These are phyloP conservation scores for Entomortierella lignicola DNA, from an alignment of 192 early-diverging fungal genomes.

Conservation along the genomic window DNA sequence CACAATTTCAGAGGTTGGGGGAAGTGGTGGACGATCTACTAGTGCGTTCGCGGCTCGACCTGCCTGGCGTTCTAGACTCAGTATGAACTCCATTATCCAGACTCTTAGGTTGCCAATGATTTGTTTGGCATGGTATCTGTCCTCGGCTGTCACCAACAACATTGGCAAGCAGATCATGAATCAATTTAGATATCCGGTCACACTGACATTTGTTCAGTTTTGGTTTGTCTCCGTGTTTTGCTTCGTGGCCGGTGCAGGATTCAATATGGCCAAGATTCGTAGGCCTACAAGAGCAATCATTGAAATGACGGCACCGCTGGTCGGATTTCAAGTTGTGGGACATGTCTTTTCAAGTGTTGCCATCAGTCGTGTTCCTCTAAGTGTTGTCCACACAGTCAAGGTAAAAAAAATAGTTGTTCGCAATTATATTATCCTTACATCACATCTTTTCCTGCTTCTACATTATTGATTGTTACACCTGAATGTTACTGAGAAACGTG, in stretches of 20 bases:
- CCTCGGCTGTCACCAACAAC: constrained; percentile 89
- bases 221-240: constrained; percentile 78
- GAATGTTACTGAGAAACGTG: too few relatives aligned
- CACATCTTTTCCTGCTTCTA: neutral
- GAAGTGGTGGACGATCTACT: neutral
- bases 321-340: constrained; percentile 85
- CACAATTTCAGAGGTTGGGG: constrained; percentile 5
- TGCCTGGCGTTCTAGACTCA: constrained; percentile 1
- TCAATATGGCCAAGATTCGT: constrained; percentile 64
- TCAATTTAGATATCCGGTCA: constrained; percentile 82
- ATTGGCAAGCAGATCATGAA: constrained; percentile 85
- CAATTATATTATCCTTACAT: neutral
- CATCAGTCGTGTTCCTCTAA: constrained; percentile 81
- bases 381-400: constrained; percentile 92
- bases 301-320: constrained; percentile 72
- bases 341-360: constrained; percentile 85
- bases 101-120: constrained; percentile 26
- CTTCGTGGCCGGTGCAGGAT: constrained; percentile 52
- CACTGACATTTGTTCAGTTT: constrained; percentile 88
- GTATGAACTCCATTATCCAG: constrained; percentile 4
- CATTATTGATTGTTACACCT: neutral
- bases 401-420: constrained; percentile 53
- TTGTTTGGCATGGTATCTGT: constrained; percentile 83
- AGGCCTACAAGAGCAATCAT: constrained; percentile 64
- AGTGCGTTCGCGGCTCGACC: constrained; percentile 34